phyloP scores from a whole-genome alignment of 768 basidiomycete species.

The Xanthoconium stramineum region DNA sequence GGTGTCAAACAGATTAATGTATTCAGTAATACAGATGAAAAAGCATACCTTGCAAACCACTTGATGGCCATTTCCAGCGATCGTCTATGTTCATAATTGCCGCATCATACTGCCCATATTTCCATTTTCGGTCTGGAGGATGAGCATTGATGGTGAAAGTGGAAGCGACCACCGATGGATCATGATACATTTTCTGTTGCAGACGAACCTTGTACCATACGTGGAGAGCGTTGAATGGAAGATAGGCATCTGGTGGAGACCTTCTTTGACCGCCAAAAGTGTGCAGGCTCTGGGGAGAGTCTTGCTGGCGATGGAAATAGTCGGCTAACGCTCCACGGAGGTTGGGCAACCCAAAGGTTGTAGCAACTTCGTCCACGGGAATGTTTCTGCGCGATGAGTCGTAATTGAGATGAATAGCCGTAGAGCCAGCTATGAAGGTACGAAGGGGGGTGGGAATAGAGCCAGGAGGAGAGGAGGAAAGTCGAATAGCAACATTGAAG shows the following conservation, averaged over 20 bases:
- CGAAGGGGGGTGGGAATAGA: background rate
- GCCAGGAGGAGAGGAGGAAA: background rate
- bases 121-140: background rate
- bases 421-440: background rate
- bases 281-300: background rate
- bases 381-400: rapidly evolving
- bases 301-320: background rate
- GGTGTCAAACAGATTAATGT: too few relatives aligned
- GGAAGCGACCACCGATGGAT: background rate
- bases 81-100: background rate
- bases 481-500: background rate
- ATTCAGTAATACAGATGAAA: too few relatives aligned
- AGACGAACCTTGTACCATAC: background rate
- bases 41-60: background rate
- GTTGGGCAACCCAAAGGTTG: background rate
- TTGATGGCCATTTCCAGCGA: background rate
- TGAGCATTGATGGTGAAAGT: background rate
- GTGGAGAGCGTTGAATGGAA: background rate
- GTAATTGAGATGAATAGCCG: background rate
- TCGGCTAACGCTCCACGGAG: background rate
- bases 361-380: background rate
- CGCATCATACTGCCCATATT: background rate
- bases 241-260: background rate
- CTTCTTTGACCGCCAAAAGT: background rate
- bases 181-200: background rate